Evolutionary conservation across 768 basidiomycete species (phyloP).

Genomic region (Kwoniella shandongensis): DNA sequence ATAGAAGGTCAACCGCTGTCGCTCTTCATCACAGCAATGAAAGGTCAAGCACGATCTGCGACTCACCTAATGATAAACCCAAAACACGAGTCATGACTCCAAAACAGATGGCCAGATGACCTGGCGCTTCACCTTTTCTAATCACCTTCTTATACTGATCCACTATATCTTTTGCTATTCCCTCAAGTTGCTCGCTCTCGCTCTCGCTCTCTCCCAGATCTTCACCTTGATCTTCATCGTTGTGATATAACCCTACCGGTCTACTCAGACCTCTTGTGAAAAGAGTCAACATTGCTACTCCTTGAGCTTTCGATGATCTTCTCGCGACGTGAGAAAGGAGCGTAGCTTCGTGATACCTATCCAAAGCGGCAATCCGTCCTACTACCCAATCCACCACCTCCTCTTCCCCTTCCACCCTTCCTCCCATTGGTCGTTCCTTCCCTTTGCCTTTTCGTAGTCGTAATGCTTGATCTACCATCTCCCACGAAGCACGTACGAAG

Average conservation of each 20-base stretch:
- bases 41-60: too few species aligned
- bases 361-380: slow-evolving; percentile 60
- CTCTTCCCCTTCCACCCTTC: slow-evolving; percentile 24
- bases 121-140: slow-evolving; percentile 65
- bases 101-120: slow-evolving; percentile 90
- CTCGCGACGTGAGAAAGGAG: slow-evolving; percentile 85
- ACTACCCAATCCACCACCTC: slow-evolving; percentile 29
- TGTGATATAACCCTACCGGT: slow-evolving; percentile 53
- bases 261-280: slow-evolving; percentile 76
- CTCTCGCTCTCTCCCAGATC: slow-evolving; percentile 34
- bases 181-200: slow-evolving; percentile 21
- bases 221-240: slow-evolving; percentile 27
- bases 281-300: slow-evolving; percentile 84
- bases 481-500: slow-evolving; percentile 70
- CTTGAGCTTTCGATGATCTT: slow-evolving; percentile 86
- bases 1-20: too few species aligned
- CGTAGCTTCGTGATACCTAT: slow-evolving; percentile 77
- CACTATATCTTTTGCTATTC: slow-evolving; percentile 56
- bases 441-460: slow-evolving; percentile 2
- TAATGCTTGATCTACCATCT: slow-evolving; percentile 5
- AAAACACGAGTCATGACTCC: slow-evolving; percentile 78
- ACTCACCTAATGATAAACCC: slow-evolving; percentile 67
- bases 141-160: slow-evolving; percentile 69
- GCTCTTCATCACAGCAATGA: too few species aligned
- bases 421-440: slow-evolving; percentile 35